Evolutionary conservation across 495 filamentous ascomycete species (phyloP).

Genomic region (Xylaria acuta): DNA sequence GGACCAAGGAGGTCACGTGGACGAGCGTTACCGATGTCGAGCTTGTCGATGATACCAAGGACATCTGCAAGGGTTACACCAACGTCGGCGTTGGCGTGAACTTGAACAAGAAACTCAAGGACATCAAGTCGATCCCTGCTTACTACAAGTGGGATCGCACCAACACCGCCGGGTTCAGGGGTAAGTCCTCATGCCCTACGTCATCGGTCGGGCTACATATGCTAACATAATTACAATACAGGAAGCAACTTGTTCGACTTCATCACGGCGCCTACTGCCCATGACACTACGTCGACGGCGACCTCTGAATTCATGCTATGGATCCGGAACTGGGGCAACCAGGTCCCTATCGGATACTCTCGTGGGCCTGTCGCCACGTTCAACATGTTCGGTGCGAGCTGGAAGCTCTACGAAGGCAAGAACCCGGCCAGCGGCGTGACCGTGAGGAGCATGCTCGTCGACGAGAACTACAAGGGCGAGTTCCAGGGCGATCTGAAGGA

Average conservation of each 20-base stretch:
- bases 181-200: constrained; percentile 25
- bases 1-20: constrained; percentile 34
- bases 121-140: constrained; percentile 45
- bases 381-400: constrained; percentile 45
- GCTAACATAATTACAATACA: constrained; percentile 18
- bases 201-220: neutral
- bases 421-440: constrained; percentile 47
- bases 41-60: constrained; percentile 38
- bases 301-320: constrained; percentile 51
- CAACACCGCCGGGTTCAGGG: constrained; percentile 46
- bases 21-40: constrained; percentile 35
- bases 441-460: constrained; percentile 43
- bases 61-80: constrained; percentile 48
- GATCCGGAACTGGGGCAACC: constrained; percentile 47
- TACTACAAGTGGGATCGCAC: constrained; percentile 45
- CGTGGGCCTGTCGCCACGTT: constrained; percentile 39
- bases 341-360: constrained; percentile 48
- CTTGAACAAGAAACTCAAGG: constrained; percentile 42
- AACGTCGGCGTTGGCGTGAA: constrained; percentile 48
- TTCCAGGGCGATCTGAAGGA: constrained; percentile 49
- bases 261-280: constrained; percentile 42
- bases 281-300: constrained; percentile 41
- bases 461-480: constrained; percentile 43
- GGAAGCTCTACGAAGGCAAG: constrained; percentile 46
- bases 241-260: constrained; percentile 50